phyloP scores from a whole-genome alignment of 805 yeast genomes.

The Lipomyces yamanashiensis region DNA sequence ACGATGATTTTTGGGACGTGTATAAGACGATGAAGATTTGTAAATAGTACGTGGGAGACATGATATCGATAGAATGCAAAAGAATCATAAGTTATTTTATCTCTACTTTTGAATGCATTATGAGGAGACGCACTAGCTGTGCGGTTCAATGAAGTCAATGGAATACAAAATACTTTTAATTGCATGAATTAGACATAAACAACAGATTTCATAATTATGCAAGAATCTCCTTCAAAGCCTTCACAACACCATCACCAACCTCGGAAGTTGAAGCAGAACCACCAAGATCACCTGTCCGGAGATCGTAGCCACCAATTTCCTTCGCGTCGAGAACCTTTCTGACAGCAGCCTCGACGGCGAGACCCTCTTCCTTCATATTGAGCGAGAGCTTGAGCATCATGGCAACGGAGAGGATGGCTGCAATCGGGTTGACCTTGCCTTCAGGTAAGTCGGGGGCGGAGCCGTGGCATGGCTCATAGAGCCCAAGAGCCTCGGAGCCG shows the following conservation, averaged over 20 bases:
- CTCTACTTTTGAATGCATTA: neutral
- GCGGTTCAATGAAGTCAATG: neutral
- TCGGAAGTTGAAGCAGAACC: conserved; percentile 84
- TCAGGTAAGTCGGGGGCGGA: conserved; percentile 92
- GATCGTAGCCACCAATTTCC: conserved; percentile 42
- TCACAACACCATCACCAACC: conserved; percentile 92
- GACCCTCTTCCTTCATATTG: conserved; percentile 81
- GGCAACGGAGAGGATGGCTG: conserved; percentile 93
- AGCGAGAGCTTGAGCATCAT: conserved; percentile 95
- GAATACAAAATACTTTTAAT: neutral
- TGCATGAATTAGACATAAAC: too few relatives aligned
- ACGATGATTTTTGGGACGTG: neutral
- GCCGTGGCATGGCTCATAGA: conserved; percentile 98
- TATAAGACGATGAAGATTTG: neutral
- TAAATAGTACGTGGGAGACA: neutral
- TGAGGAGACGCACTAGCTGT: neutral
- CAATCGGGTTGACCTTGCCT: conserved; percentile 92
- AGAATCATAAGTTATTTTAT: neutral
- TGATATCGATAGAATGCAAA: neutral
- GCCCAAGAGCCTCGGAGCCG: conserved; percentile 89
- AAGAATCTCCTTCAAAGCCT: conserved; percentile 29
- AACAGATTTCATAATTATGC: neutral
- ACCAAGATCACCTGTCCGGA: conserved; percentile 90
- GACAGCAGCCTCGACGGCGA: conserved; percentile 87
- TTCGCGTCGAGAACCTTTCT: conserved; percentile 78